A percentile compares a stretch with the other conserved stretches of the same genome.
phyloP scores from a whole-genome alignment of 768 basidiomycete genomes.

The Roridomyces roridus region DNA sequence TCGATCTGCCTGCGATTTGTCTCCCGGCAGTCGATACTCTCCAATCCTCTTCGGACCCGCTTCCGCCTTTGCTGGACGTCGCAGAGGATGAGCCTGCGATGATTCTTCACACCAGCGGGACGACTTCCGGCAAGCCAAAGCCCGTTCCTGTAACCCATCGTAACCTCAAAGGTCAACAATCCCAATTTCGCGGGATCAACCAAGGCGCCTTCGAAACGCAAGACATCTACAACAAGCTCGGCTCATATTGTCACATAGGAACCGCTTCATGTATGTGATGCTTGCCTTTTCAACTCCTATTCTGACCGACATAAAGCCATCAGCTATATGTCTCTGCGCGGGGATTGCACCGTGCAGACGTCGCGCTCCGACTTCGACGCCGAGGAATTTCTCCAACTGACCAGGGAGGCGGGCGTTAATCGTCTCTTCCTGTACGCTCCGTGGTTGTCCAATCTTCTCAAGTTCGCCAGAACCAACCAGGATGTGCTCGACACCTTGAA shows the following conservation, averaged over 20 bases:
- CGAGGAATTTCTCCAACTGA: conserved; percentile 21
- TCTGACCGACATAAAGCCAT: too few relatives aligned
- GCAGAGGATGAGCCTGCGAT: conserved; percentile 28
- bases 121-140: conserved; percentile 33
- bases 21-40: too few relatives aligned
- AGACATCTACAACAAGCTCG: conserved; percentile 4
- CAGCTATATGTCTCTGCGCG: too few relatives aligned
- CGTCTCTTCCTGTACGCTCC: conserved; percentile 26
- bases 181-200: neutral
- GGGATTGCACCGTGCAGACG: conserved; percentile 25
- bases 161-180: too few relatives aligned
- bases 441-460: conserved; percentile 26
- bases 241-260: neutral
- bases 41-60: too few relatives aligned
- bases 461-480: conserved; percentile 16
- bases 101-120: conserved; percentile 36
- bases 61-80: neutral
- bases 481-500: conserved; percentile 18
- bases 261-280: too few relatives aligned
- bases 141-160: conserved; percentile 28
- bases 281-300: too few relatives aligned
- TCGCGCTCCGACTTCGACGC: conserved; percentile 25
- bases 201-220: neutral
- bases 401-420: conserved; percentile 20
- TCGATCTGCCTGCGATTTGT: too few relatives aligned